Percentiles rank a stretch among this genome's conserved stretches.
Conservation (phyloP, 345 rosid genomes). For the Aurinia saxatilis region DNA sequence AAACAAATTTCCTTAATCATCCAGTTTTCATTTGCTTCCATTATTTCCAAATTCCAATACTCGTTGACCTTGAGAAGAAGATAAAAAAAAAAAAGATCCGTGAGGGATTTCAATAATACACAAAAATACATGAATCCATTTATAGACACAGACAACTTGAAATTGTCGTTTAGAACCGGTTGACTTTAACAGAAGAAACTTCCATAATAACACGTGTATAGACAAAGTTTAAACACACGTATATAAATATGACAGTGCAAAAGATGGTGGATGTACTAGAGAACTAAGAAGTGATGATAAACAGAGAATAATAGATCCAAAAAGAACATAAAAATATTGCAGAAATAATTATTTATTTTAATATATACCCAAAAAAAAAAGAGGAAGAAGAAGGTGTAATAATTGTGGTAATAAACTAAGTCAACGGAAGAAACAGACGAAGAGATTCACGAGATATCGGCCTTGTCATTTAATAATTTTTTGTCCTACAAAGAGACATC, state of each 20-base stretch:
- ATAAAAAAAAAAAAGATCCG: constrained; percentile 1
- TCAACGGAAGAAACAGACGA: constrained; percentile 30
- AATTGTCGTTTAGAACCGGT: constrained; percentile 22
- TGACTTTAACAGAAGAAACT: constrained; percentile 26
- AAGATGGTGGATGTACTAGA: constrained; percentile 16
- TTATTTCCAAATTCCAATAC: background rate
- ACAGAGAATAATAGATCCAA: constrained; percentile 27
- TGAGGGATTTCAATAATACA: constrained; percentile 17
- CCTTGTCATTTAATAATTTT: constrained; percentile 11
- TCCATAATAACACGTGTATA: constrained; percentile 24
- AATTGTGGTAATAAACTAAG: constrained; percentile 17
- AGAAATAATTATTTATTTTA: background rate
- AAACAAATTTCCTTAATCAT: background rate
- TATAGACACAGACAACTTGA: background rate
- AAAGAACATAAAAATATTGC: constrained; percentile 3
- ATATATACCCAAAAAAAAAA: background rate
- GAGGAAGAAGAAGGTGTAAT: background rate
- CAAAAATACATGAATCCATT: constrained; percentile 2
- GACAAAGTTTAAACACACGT: constrained; percentile 15
- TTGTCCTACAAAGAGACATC: constrained; percentile 26
- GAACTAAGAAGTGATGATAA: constrained; percentile 19
- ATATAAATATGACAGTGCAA: constrained; percentile 15
- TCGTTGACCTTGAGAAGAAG: constrained; percentile 15
- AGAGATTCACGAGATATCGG: constrained; percentile 30
- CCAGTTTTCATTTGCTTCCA: background rate